Base-by-base conservation (phyloP, 306 rosid species). In the Pyrus pyrifolia region DNA sequence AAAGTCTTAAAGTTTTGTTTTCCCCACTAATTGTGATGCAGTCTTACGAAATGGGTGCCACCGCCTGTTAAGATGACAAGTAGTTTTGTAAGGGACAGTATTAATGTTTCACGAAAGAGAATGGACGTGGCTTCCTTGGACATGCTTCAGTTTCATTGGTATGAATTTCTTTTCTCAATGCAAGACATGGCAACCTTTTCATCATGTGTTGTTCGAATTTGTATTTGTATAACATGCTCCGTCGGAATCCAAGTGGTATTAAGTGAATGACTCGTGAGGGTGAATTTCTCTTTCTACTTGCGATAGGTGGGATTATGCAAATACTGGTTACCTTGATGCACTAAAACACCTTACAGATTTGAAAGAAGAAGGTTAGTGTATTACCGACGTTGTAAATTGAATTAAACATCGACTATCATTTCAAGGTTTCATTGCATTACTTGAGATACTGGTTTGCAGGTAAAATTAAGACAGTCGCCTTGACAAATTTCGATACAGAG, bases 121-220 rank as follows among this genome's bases (percentile, higher is more conserved):
- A 94, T 94, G 98, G 98, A 92, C 67, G 97, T 94, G 70, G 81
- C 87, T 75, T 88, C 97, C 67, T 82, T 95, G 85, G 98, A 95
- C 84, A 95, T 95, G 98, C 98, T 95, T 86, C 98, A 92, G 86
- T 95, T 95, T 78, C 97, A 95, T 85, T 95, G 98, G 98, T 94
- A 87, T 40, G 45, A 25, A 75, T 30, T 30, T 46, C 23, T 62
- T 59, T 59, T 59, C 51, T 60, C 11, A 58, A 22, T 23, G 55
- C 67, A 15, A 42, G 11, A 40, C 17, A 5, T n/a, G n/a, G 31
- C 66, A n/a, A 22, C 42, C 42, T 33, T 15, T 57, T 33, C 52
- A 35, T 0, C 23, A 38, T 33, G 29, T 22, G 42, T 23, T 55
- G 31, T 60, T 71, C 18, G 19, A 53, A 53, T 53, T 21, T 52